Conservation (phyloP, 2,329 filamentous ascomycete species). For the Lasiodiplodia gonubiensis region DNA sequence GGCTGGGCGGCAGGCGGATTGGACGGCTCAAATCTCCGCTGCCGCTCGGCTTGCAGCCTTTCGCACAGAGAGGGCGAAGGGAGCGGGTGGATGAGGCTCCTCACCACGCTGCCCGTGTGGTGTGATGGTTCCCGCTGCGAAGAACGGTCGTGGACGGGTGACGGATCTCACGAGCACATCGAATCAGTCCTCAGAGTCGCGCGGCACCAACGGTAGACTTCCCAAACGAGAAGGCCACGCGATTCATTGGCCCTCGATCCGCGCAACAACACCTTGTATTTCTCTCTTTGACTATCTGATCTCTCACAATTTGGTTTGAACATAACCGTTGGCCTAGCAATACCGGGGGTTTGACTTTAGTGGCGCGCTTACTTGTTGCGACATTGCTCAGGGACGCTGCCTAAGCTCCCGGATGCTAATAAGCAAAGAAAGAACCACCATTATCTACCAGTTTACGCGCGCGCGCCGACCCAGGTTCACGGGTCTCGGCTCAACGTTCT, state of each 20-base stretch:
- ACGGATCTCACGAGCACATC: neutral
- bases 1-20: too few species aligned
- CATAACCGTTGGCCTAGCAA: neutral
- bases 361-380: neutral
- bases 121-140: constrained; percentile 15
- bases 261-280: neutral
- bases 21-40: constrained; percentile 10
- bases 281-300: neutral
- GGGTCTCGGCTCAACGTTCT: constrained; percentile 11
- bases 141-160: constrained; percentile 7
- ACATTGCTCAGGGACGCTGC: neutral
- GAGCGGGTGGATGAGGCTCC: constrained; percentile 12
- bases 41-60: constrained; percentile 8
- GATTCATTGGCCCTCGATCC: constrained; percentile 5
- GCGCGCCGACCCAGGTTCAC: neutral
- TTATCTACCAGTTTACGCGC: neutral
- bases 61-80: neutral
- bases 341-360: neutral
- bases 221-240: constrained; percentile 14
- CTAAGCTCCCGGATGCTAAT: neutral
- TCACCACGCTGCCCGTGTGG: constrained; percentile 1
- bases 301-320: neutral
- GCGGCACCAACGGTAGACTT: neutral
- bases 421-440: neutral
- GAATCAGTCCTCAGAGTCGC: neutral